Evolutionary conservation across 345 rosid genomes (phyloP).

Genomic region (Moricandia moricandioides): DNA sequence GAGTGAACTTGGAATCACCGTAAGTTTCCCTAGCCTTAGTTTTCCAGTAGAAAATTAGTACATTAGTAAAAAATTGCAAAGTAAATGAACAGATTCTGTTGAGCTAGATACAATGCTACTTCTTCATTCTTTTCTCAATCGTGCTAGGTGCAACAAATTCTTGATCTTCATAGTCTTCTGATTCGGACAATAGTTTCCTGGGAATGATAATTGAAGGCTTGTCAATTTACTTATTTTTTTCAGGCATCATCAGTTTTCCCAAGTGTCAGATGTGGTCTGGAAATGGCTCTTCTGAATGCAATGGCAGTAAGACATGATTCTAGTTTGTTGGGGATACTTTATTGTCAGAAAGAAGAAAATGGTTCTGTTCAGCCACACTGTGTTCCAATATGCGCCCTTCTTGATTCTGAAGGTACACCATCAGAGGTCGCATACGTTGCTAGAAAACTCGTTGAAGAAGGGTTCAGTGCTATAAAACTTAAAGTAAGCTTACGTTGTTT

Average conservation of each 20-base stretch:
- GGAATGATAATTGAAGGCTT: constrained; percentile 2
- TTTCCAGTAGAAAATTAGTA: constrained; percentile 7
- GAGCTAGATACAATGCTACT: constrained; percentile 10
- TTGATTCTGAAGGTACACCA: constrained; percentile 77
- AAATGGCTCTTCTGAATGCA: constrained; percentile 88
- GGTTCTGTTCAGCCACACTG: constrained; percentile 42
- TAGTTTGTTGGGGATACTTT: constrained; percentile 51
- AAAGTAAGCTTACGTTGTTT: constrained; percentile 52
- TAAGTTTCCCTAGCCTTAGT: constrained; percentile 39
- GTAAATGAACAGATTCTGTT: constrained; percentile 5
- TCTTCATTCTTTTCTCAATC: neutral
- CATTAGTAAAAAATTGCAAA: neutral
- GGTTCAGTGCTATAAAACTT: constrained; percentile 79
- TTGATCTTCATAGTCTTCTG: constrained; percentile 11
- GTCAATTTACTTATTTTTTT: constrained; percentile 18
- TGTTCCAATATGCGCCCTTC: constrained; percentile 76
- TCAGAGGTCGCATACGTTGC: constrained; percentile 70
- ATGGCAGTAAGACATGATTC: constrained; percentile 57
- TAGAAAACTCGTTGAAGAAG: constrained; percentile 64
- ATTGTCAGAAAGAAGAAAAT: constrained; percentile 38
- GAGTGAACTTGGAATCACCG: constrained; percentile 71
- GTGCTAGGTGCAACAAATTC: constrained; percentile 6
- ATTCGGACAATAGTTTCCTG: neutral
- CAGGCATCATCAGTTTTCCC: constrained; percentile 79
- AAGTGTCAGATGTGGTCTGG: constrained; percentile 92